Evolutionary conservation across 352 stramenopile genomes (phyloP).

Genomic region (Globisporangium heterothallicum): DNA sequence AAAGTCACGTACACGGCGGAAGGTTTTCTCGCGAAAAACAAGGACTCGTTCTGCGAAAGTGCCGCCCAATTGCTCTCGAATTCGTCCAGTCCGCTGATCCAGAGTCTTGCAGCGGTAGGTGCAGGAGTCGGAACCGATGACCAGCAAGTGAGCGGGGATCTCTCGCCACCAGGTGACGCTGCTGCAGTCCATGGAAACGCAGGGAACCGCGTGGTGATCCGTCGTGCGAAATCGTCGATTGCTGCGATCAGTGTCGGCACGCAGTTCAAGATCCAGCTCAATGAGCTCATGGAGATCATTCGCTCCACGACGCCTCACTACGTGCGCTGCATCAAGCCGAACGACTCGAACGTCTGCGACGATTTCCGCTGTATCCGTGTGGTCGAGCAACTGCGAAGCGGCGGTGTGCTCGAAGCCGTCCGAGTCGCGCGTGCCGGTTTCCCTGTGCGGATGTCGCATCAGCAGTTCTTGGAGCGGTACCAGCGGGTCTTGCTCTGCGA

Average conservation of each 20-base stretch:
- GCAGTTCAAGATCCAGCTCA: slow-evolving; percentile 94
- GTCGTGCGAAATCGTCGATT: slow-evolving; percentile 55
- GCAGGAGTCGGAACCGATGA: slow-evolving; percentile 2
- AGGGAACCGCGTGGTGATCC: slow-evolving; percentile 16
- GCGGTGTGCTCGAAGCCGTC: slow-evolving; percentile 86
- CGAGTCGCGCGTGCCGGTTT: slow-evolving; percentile 80
- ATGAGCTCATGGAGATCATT: slow-evolving; percentile 91
- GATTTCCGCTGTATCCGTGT: slow-evolving; percentile 75
- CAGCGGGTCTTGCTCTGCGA: slow-evolving; percentile 33
- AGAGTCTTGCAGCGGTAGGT: slow-evolving; percentile 31
- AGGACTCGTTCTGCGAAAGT: slow-evolving; percentile 82
- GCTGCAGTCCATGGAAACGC: too few relatives aligned
- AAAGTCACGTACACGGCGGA: slow-evolving; percentile 73
- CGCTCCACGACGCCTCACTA: slow-evolving; percentile 95
- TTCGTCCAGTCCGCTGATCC: slow-evolving; percentile 57
- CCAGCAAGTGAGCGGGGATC: not conserved
- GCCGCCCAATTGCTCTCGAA: slow-evolving; percentile 44
- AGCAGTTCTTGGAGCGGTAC: slow-evolving; percentile 75
- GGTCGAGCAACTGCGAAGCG: slow-evolving; percentile 81
- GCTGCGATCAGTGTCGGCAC: slow-evolving; percentile 71
- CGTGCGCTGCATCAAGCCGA: slow-evolving; percentile 99
- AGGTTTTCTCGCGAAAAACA: slow-evolving; percentile 89
- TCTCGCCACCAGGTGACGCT: not conserved
- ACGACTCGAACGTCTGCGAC: slow-evolving; percentile 79
- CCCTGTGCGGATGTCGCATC: slow-evolving; percentile 73